These are phyloP conservation scores for Colletotrichum sp. DNA, from an alignment of 2,329 filamentous ascomycete species.

Conservation along the genomic window DNA sequence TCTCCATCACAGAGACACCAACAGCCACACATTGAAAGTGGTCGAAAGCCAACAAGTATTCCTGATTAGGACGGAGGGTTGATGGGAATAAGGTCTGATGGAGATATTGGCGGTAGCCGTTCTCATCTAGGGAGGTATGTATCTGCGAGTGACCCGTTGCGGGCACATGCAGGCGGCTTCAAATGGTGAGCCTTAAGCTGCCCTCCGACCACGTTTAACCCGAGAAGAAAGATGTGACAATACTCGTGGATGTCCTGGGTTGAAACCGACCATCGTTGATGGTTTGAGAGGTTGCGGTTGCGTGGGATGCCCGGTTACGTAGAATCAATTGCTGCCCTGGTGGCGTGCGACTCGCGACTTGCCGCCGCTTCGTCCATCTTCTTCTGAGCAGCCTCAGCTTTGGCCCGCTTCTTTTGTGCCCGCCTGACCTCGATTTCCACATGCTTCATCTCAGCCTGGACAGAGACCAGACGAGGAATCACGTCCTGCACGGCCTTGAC, in stretches of 20 bases:
- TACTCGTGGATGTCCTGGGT: conserved; percentile 49
- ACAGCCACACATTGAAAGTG: conserved; percentile 40
- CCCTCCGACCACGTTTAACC: conserved; percentile 56
- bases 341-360: neutral
- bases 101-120: conserved; percentile 53
- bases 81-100: conserved; percentile 58
- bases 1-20: conserved; percentile 44
- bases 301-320: neutral
- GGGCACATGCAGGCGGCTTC: conserved; percentile 54
- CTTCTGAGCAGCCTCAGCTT: conserved; percentile 42
- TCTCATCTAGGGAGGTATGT: conserved; percentile 55
- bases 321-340: neutral
- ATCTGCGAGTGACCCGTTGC: conserved; percentile 59
- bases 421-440: conserved; percentile 74
- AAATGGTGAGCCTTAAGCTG: conserved; percentile 50
- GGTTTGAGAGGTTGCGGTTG: neutral
- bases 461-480: conserved; percentile 60
- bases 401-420: conserved; percentile 59
- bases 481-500: conserved; percentile 59
- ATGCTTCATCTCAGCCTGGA: conserved; percentile 66
- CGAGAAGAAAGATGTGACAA: conserved; percentile 58
- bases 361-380: conserved; percentile 28
- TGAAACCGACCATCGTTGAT: neutral
- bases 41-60: conserved; percentile 56
- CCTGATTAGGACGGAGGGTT: conserved; percentile 56